Conservation (phyloP, 768 basidiomycete species). For the Pholiota conissans region DNA sequence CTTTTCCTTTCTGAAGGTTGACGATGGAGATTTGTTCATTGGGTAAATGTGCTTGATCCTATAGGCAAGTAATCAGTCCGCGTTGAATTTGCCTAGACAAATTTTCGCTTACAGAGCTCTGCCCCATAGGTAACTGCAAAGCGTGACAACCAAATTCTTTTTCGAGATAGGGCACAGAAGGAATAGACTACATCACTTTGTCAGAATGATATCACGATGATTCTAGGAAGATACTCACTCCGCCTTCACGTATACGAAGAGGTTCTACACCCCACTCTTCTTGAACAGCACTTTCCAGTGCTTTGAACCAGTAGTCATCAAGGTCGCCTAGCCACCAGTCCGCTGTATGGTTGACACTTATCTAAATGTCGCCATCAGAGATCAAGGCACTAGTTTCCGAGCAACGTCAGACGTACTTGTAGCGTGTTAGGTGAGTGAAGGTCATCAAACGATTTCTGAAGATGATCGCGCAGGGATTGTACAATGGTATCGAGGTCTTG, state of each 20-base stretch:
- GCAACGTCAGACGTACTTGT: constrained; percentile 44
- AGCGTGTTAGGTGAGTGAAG: constrained; percentile 72
- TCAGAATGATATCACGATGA: constrained; percentile 4
- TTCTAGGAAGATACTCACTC: constrained; percentile 48
- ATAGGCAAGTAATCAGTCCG: constrained; percentile 6
- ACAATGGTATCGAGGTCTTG: constrained; percentile 78
- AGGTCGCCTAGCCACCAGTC: constrained; percentile 97
- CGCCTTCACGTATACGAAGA: constrained; percentile 89
- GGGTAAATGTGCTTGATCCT: constrained; percentile 92
- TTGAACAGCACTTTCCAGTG: constrained; percentile 77
- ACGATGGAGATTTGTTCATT: constrained; percentile 88
- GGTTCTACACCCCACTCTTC: constrained; percentile 90
- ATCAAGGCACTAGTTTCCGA: not conserved
- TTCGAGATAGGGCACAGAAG: constrained; percentile 91
- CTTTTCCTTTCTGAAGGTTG: constrained; percentile 78
- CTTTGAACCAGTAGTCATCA: constrained; percentile 82
- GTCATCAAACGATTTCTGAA: constrained; percentile 56
- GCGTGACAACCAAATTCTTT: constrained; percentile 88
- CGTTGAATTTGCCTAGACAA: constrained; percentile 1
- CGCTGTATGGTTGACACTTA: constrained; percentile 78
- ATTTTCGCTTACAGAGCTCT: constrained; percentile 66
- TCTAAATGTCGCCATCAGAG: constrained; percentile 40
- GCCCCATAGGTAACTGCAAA: constrained; percentile 92
- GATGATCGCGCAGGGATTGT: constrained; percentile 54
- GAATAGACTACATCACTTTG: constrained; percentile 67